A percentile compares a stretch with the other conserved stretches of the same genome.
Conservation (phyloP, 208 protist genomes). For the Kentomonas sorsogonicus region DNA sequence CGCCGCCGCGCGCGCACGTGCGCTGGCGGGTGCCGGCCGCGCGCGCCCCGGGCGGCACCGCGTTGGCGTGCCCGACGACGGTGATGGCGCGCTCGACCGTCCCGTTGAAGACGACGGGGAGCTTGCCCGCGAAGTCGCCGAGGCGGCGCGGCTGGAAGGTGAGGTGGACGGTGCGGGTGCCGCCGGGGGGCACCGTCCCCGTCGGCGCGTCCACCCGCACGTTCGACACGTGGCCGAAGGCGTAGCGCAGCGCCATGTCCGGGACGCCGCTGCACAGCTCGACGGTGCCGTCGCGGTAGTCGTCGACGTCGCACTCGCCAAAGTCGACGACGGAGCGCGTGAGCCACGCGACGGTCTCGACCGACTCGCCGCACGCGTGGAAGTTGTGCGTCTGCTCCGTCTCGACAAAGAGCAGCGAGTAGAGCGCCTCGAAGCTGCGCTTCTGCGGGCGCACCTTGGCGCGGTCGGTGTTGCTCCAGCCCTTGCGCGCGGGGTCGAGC, state of each 20-base stretch:
- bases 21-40: neutral
- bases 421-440: constrained; percentile 58
- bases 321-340: constrained; percentile 74
- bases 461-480: constrained; percentile 31
- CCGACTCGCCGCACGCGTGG: constrained; percentile 58
- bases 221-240: constrained; percentile 66
- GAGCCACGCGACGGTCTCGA: constrained; percentile 60
- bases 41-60: constrained; percentile 15
- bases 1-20: constrained; percentile 20
- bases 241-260: constrained; percentile 73
- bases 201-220: constrained; percentile 49
- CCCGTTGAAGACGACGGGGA: constrained; percentile 70
- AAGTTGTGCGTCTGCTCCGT: constrained; percentile 80
- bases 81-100: constrained; percentile 44
- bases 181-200: constrained; percentile 45
- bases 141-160: constrained; percentile 81
- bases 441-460: constrained; percentile 18
- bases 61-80: constrained; percentile 47
- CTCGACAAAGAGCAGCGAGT: constrained; percentile 79
- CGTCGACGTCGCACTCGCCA: constrained; percentile 52
- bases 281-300: constrained; percentile 34
- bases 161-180: constrained; percentile 39
- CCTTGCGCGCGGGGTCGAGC: constrained; percentile 36
- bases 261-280: constrained; percentile 66
- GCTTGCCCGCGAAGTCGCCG: constrained; percentile 49